Percentiles rank a stretch among this genome's conserved stretches.
These are phyloP conservation scores for Sarocladiaceae sp. DNA, from an alignment of 2,329 filamentous ascomycete genomes.

Conservation along the genomic window DNA sequence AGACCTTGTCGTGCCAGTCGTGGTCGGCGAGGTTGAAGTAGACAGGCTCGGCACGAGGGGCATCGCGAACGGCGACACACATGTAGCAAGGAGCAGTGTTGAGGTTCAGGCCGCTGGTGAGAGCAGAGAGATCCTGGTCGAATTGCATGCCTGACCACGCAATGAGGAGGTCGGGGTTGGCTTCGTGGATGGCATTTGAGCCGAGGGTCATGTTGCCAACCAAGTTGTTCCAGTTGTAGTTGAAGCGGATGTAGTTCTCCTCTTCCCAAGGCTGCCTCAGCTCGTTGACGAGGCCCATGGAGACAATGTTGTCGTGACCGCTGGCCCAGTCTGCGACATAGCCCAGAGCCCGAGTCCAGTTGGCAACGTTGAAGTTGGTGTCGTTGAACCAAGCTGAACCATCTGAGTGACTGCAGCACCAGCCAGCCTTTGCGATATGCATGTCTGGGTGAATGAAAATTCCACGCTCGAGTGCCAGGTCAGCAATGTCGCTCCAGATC, in stretches of 20 bases:
- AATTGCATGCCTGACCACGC: constrained; percentile 53
- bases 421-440: constrained; percentile 35
- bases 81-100: constrained; percentile 15
- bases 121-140: constrained; percentile 28
- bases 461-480: constrained; percentile 19
- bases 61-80: constrained; percentile 15
- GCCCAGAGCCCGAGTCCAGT: constrained; percentile 50
- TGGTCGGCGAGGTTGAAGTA: constrained; percentile 41
- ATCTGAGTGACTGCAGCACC: constrained; percentile 44
- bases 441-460: constrained; percentile 37
- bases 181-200: constrained; percentile 41
- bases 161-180: constrained; percentile 48
- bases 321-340: constrained; percentile 45
- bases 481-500: constrained; percentile 15
- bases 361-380: constrained; percentile 44
- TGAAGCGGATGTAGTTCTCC: constrained; percentile 23
- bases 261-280: constrained; percentile 16
- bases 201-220: constrained; percentile 46
- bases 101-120: constrained; percentile 14
- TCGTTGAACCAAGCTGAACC: constrained; percentile 54
- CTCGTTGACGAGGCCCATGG: constrained; percentile 17
- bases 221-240: constrained; percentile 52
- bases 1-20: constrained; percentile 42
- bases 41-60: constrained; percentile 23
- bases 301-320: constrained; percentile 23